Conservation (phyloP, 2,329 filamentous ascomycete species). For the Sclerotinia glacialis region DNA sequence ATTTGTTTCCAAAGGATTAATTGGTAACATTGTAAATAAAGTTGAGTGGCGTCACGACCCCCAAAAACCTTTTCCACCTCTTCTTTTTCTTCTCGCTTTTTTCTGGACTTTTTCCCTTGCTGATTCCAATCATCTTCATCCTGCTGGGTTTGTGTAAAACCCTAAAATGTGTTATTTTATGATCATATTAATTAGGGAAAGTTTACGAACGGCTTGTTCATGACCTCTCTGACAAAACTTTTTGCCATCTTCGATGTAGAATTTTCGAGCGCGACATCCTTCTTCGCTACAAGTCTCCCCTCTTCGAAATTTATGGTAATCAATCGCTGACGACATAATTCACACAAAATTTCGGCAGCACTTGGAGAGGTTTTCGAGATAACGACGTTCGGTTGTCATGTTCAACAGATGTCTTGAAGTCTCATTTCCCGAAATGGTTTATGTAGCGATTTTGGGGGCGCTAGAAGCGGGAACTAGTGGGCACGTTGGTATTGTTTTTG, state of each 20-base stretch:
- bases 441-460: neutral
- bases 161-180: slow-evolving; percentile 31
- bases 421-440: neutral
- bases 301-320: slow-evolving; percentile 42
- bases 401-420: neutral
- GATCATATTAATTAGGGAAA: neutral
- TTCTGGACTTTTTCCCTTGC: slow-evolving; percentile 53
- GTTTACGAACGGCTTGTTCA: slow-evolving; percentile 52
- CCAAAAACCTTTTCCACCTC: slow-evolving; percentile 54
- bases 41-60: slow-evolving; percentile 67
- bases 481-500: too few species aligned
- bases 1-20: slow-evolving; percentile 80
- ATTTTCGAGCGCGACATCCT: slow-evolving; percentile 58
- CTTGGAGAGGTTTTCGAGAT: neutral
- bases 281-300: slow-evolving; percentile 53
- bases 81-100: slow-evolving; percentile 60
- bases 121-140: slow-evolving; percentile 69
- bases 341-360: too few species aligned
- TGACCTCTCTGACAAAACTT: slow-evolving; percentile 65
- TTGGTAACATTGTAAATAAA: slow-evolving; percentile 83
- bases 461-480: slow-evolving; percentile 6
- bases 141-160: slow-evolving; percentile 46
- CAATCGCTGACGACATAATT: slow-evolving; percentile 37
- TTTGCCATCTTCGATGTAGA: slow-evolving; percentile 60
- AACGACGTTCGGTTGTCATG: neutral